Evolutionary conservation across 2,329 filamentous ascomycete species (phyloP).

Genomic region (Arachnomyces sp.): DNA sequence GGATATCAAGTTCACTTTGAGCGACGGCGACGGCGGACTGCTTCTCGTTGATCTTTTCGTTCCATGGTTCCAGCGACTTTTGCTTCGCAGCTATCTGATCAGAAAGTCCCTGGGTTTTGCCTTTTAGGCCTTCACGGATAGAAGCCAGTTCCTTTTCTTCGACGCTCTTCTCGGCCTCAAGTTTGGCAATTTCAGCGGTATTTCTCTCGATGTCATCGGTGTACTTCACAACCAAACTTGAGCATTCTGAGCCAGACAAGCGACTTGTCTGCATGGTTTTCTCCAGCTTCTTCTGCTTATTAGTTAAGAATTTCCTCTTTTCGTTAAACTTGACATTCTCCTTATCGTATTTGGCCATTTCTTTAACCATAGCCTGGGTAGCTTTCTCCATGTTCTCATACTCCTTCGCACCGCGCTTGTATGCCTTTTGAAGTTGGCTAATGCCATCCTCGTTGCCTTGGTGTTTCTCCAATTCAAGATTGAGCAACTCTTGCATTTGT

Average conservation of each 20-base stretch:
- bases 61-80: conserved; percentile 92
- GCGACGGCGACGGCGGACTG: conserved; percentile 89
- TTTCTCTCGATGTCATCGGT: conserved; percentile 69
- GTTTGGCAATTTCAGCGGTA: conserved; percentile 60
- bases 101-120: conserved; percentile 90
- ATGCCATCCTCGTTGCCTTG: conserved; percentile 83
- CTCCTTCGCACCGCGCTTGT: conserved; percentile 73
- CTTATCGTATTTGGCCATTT: conserved; percentile 89
- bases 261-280: conserved; percentile 75
- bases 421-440: conserved; percentile 77
- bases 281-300: conserved; percentile 91
- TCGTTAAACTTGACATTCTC: conserved; percentile 96
- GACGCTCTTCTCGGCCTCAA: conserved; percentile 66
- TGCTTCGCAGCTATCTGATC: conserved; percentile 89
- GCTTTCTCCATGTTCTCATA: conserved; percentile 76
- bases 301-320: conserved; percentile 85
- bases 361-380: conserved; percentile 68
- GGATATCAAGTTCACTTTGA: conserved; percentile 85
- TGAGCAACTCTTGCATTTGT: conserved; percentile 82
- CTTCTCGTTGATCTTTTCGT: conserved; percentile 92
- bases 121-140: conserved; percentile 84
- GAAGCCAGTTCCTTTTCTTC: conserved; percentile 74
- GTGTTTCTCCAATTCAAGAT: conserved; percentile 84
- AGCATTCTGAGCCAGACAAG: conserved; percentile 63
- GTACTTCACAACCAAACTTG: conserved; percentile 69